phyloP scores from a whole-genome alignment of 2,329 filamentous ascomycete genomes.

The Alternaria viburni region DNA sequence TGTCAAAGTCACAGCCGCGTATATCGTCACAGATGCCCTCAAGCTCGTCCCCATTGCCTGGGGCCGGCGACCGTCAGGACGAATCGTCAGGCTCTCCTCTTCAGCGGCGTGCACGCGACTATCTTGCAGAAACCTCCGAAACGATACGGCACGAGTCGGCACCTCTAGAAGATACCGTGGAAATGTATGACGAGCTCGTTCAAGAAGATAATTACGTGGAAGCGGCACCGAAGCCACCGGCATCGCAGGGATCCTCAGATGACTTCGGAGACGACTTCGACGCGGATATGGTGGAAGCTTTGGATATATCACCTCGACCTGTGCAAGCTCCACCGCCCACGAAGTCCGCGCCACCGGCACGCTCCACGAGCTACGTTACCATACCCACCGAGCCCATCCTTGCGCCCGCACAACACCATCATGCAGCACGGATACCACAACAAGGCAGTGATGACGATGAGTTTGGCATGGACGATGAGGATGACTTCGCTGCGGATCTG shows the following conservation, averaged over 20 bases:
- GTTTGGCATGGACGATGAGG: conserved; percentile 55
- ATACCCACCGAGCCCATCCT: conserved; percentile 16
- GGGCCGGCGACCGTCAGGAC: conserved; percentile 26
- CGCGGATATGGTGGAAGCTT: conserved; percentile 41
- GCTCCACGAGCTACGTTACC: conserved; percentile 6
- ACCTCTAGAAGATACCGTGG: conserved; percentile 2
- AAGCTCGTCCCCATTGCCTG: conserved; percentile 57
- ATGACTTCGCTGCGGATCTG: conserved; percentile 63
- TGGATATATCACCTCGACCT: conserved; percentile 28
- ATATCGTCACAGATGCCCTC: conserved; percentile 45
- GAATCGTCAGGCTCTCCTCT: conserved; percentile 38
- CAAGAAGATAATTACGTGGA: conserved; percentile 7
- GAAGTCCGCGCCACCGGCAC: conserved; percentile 3
- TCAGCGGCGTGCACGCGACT: conserved; percentile 31
- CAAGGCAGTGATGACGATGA: conserved; percentile 50
- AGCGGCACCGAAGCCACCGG: not conserved
- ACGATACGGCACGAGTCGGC: conserved; percentile 10
- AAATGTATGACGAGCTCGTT: conserved; percentile 7
- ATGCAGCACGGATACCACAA: not conserved
- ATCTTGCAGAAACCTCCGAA: conserved; percentile 12
- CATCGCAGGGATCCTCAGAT: conserved; percentile 37
- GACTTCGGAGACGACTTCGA: conserved; percentile 48
- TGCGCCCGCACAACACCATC: not conserved
- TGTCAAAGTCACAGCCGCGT: conserved; percentile 38
- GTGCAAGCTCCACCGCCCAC: not conserved